phyloP scores from a whole-genome alignment of 2,329 filamentous ascomycete species.

The Corynespora cassiicola region DNA sequence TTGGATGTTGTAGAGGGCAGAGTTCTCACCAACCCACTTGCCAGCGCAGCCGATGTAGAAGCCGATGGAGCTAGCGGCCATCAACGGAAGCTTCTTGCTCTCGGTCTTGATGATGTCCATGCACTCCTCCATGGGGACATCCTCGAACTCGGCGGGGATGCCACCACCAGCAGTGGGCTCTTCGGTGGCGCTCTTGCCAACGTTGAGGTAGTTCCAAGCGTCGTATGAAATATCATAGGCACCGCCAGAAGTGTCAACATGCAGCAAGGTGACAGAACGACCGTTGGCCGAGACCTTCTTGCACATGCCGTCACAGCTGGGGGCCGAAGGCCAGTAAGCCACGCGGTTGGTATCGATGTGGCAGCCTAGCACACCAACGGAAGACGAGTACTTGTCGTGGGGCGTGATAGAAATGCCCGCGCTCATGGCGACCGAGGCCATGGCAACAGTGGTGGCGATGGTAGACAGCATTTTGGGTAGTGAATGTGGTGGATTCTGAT shows the following conservation, averaged over 20 bases:
- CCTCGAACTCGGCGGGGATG: slow-evolving; percentile 59
- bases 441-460: slow-evolving; percentile 10
- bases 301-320: slow-evolving; percentile 65
- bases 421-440: slow-evolving; percentile 8
- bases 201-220: slow-evolving; percentile 66
- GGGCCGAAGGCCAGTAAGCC: slow-evolving; percentile 64
- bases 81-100: slow-evolving; percentile 19
- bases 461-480: slow-evolving; percentile 15
- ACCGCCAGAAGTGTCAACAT: slow-evolving; percentile 63
- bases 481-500: slow-evolving; percentile 7
- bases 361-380: slow-evolving; percentile 65
- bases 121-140: slow-evolving; percentile 58
- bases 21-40: slow-evolving; percentile 13
- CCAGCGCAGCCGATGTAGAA: slow-evolving; percentile 19
- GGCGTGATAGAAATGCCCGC: slow-evolving; percentile 13
- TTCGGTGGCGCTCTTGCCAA: slow-evolving; percentile 56
- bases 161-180: slow-evolving; percentile 58
- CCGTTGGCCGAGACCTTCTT: slow-evolving; percentile 60
- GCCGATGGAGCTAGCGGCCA: slow-evolving; percentile 21
- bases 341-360: slow-evolving; percentile 67
- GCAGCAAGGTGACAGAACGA: slow-evolving; percentile 63
- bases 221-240: slow-evolving; percentile 68
- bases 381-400: slow-evolving; percentile 64
- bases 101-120: slow-evolving; percentile 51
- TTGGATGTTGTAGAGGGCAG: slow-evolving; percentile 54